These are phyloP conservation scores for rapeseed (Brassica napus) DNA, from an alignment of 345 rosid genomes.

Conservation along the genomic window DNA sequence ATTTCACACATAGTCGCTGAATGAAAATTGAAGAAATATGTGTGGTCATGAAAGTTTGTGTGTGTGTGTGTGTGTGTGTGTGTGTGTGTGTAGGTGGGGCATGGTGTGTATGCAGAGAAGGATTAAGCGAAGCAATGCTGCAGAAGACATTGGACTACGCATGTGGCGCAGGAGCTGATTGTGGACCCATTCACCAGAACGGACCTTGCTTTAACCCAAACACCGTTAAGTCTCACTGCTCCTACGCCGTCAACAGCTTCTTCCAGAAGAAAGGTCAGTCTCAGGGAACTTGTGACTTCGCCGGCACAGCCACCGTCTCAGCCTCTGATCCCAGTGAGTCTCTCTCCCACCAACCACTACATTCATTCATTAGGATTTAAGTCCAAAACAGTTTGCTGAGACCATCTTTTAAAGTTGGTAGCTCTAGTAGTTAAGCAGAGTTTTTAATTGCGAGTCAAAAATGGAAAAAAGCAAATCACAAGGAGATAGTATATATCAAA, in stretches of 20 bases:
- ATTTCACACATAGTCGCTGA: slow-evolving; percentile 14
- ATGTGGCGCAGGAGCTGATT: slow-evolving; percentile 97
- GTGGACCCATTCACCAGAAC: slow-evolving; percentile 57
- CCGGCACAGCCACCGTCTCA: slow-evolving; percentile 62
- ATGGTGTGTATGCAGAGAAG: slow-evolving; percentile 90
- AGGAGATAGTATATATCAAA: slow-evolving; percentile 16
- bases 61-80: background rate
- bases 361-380: background rate
- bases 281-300: slow-evolving; percentile 78
- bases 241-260: slow-evolving; percentile 87
- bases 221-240: slow-evolving; percentile 75
- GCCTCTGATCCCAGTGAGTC: slow-evolving; percentile 64
- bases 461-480: slow-evolving; percentile 18
- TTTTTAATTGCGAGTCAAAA: background rate
- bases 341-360: background rate
- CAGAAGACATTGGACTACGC: slow-evolving; percentile 93
- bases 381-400: background rate
- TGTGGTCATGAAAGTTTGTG: background rate
- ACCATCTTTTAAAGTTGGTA: slow-evolving; percentile 18
- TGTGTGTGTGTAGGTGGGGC: slow-evolving; percentile 48
- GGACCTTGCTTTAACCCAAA: slow-evolving; percentile 76
- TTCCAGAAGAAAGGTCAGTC: slow-evolving; percentile 78
- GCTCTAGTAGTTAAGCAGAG: background rate
- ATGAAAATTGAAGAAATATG: background rate
- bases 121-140: slow-evolving; percentile 47